phyloP scores from a whole-genome alignment of 169 alveolate species.

The Plasmodium gallinaceum region DNA sequence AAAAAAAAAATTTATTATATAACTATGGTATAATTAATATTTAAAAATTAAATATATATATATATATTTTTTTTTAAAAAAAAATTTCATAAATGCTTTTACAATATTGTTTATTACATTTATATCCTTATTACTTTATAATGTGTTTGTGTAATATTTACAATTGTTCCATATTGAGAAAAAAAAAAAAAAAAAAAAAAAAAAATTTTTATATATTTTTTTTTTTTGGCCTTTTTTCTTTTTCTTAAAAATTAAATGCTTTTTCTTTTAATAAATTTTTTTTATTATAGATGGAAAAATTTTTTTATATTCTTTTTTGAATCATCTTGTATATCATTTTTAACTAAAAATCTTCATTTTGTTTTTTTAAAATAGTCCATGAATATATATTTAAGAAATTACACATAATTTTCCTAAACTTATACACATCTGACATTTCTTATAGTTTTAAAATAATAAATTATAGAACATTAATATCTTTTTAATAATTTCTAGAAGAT shows the following conservation, averaged over 20 bases:
- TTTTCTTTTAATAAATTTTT: not conserved
- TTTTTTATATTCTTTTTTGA: too few relatives aligned
- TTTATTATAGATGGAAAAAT: too few relatives aligned
- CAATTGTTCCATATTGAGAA: not conserved
- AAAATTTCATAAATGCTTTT: not conserved
- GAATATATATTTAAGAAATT: not conserved
- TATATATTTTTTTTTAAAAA: not conserved
- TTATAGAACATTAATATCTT: too few relatives aligned
- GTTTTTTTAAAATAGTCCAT: not conserved
- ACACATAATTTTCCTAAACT: conserved; percentile 3
- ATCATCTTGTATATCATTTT: too few relatives aligned
- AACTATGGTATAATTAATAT: too few relatives aligned
- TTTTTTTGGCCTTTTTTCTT: not conserved
- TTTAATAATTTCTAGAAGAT: not conserved
- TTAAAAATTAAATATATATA: not conserved
- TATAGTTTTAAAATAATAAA: too few relatives aligned
- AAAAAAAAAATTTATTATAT: too few relatives aligned
- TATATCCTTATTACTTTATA: not conserved
- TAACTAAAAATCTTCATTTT: too few relatives aligned
- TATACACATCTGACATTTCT: not conserved
- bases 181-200: not conserved
- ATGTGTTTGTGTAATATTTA: not conserved
- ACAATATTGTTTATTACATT: not conserved
- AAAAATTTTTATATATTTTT: not conserved
- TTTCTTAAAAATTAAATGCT: not conserved